Evolutionary conservation across 139 green algal genomes (phyloP).

Genomic region (Mesotaenium endlicherianum): DNA sequence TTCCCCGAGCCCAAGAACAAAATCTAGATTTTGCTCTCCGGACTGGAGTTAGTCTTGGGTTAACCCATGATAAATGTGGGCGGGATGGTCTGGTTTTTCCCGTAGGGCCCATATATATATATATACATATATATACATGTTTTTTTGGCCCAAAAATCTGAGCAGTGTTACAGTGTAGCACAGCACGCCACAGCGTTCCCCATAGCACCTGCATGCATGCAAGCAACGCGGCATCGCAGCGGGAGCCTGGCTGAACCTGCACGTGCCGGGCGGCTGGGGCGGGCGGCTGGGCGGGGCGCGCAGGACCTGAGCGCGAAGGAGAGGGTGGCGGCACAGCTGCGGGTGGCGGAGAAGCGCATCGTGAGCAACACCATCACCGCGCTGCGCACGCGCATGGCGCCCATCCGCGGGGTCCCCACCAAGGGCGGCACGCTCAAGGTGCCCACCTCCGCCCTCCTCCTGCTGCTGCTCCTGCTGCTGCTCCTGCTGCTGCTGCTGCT

Average conservation of each 20-base stretch:
- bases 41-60: too few relatives aligned
- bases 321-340: constrained; percentile 64
- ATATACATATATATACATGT: background rate
- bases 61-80: too few relatives aligned
- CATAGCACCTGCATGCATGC: too few relatives aligned
- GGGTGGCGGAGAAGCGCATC: constrained; percentile 73
- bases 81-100: too few relatives aligned
- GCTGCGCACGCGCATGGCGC: constrained; percentile 71
- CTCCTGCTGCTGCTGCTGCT: background rate
- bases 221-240: too few relatives aligned
- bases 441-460: too few relatives aligned
- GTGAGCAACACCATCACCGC: constrained; percentile 71
- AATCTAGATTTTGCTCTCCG: too few relatives aligned
- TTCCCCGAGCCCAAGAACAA: background rate
- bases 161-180: too few relatives aligned
- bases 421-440: constrained; percentile 70
- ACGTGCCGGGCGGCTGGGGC: too few relatives aligned
- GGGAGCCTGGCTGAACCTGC: too few relatives aligned
- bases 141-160: too few relatives aligned
- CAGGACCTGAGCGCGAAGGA: constrained; percentile 46
- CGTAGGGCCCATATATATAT: background rate
- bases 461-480: background rate
- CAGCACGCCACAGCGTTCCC: too few relatives aligned
- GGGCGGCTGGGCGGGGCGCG: background rate
- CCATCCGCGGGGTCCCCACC: constrained; percentile 93